phyloP scores from a whole-genome alignment of 2,329 filamentous ascomycete species.

The Neoarthrinium moseri region DNA sequence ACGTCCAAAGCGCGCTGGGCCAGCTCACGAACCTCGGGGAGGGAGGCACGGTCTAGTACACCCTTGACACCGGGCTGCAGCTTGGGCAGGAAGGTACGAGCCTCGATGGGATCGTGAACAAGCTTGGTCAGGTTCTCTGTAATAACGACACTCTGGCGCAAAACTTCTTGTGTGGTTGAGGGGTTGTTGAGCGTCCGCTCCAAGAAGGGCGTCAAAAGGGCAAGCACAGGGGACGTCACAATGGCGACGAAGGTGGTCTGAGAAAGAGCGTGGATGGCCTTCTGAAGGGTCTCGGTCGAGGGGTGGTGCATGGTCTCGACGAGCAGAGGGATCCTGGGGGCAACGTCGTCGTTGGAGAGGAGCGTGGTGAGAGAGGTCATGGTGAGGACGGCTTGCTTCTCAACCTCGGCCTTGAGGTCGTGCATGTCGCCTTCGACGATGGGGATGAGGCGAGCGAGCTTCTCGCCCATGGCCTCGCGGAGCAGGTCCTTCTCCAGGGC shows the following conservation, averaged over 20 bases:
- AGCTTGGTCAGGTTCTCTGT: constrained; percentile 74
- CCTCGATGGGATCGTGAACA: constrained; percentile 69
- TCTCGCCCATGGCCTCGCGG: constrained; percentile 85
- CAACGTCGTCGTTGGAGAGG: constrained; percentile 95
- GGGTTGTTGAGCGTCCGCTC: constrained; percentile 93
- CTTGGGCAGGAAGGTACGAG: constrained; percentile 91
- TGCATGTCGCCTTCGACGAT: constrained; percentile 93
- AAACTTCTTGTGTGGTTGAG: constrained; percentile 85
- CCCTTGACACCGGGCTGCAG: constrained; percentile 89
- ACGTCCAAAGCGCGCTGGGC: constrained; percentile 78
- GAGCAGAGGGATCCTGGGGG: constrained; percentile 84
- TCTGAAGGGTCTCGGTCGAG: constrained; percentile 82
- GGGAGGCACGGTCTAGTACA: constrained; percentile 82
- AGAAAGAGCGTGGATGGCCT: constrained; percentile 93
- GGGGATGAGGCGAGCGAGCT: constrained; percentile 83
- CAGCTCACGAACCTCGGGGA: constrained; percentile 92
- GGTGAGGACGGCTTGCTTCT: constrained; percentile 86
- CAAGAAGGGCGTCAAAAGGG: constrained; percentile 88
- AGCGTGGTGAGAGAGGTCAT: constrained; percentile 90
- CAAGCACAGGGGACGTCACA: constrained; percentile 92
- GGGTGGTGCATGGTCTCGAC: constrained; percentile 96
- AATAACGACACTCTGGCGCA: constrained; percentile 93
- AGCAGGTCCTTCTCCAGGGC: constrained; percentile 86
- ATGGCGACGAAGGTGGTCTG: constrained; percentile 98
- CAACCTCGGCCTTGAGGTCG: constrained; percentile 85